phyloP scores from a whole-genome alignment of 345 rosid species.

The Sisymbrium altissimum region DNA sequence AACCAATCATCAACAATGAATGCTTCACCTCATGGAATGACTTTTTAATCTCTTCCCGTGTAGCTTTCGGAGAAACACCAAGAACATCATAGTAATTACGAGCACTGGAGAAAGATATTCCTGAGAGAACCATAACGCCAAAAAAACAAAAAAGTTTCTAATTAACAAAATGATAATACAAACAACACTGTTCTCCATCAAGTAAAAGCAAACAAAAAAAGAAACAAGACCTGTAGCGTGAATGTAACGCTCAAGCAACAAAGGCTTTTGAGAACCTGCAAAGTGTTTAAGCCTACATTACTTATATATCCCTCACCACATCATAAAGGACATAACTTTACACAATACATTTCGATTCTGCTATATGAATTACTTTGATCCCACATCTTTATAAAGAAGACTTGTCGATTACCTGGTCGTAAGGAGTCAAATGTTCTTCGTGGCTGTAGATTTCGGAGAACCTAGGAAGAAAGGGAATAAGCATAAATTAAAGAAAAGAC shows the following conservation, averaged over 20 bases:
- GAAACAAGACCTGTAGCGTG: conserved; percentile 58
- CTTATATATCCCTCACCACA: background rate
- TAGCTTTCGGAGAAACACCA: conserved; percentile 68
- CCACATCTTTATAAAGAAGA: background rate
- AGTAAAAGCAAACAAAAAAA: background rate
- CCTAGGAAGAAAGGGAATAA: conserved; percentile 31
- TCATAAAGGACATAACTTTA: background rate
- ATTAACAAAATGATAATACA: background rate
- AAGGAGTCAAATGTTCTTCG: conserved; percentile 34
- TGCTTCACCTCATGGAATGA: conserved; percentile 67
- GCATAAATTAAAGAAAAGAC: background rate
- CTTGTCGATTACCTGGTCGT: conserved; percentile 38
- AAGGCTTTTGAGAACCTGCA: conserved; percentile 30
- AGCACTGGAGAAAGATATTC: conserved; percentile 40
- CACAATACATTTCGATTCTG: background rate
- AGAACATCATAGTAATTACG: conserved; percentile 67
- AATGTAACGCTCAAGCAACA: conserved; percentile 41
- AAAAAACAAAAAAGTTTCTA: background rate
- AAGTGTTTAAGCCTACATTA: background rate
- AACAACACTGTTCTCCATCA: background rate
- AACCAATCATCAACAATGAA: background rate
- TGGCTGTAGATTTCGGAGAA: conserved; percentile 46
- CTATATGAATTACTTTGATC: background rate
- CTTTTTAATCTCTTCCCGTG: conserved; percentile 76
- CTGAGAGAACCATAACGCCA: conserved; percentile 32